phyloP scores from a whole-genome alignment of 2,329 filamentous ascomycete genomes.

The Fusarium multiceps region DNA sequence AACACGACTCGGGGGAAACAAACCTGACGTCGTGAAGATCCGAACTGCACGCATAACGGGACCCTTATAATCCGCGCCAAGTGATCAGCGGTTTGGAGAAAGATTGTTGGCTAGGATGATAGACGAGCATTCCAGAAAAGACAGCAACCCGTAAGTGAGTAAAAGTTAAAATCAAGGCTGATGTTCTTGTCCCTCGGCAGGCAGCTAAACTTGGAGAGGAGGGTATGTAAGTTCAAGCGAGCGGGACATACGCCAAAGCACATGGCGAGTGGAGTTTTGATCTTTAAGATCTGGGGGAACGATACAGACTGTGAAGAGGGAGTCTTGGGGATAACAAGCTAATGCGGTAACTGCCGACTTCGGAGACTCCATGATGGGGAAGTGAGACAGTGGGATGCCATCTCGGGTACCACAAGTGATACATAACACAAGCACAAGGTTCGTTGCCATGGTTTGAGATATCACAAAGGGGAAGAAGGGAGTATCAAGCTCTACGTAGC shows the following conservation, averaged over 20 bases:
- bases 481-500: background rate
- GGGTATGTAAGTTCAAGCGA: constrained; percentile 15
- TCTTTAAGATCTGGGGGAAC: constrained; percentile 9
- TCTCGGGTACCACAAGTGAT: constrained; percentile 22
- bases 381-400: constrained; percentile 30
- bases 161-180: constrained; percentile 17
- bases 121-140: constrained; percentile 34
- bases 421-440: constrained; percentile 14
- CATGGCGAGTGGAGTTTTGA: constrained; percentile 37
- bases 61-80: constrained; percentile 20
- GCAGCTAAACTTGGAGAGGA: background rate
- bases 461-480: background rate
- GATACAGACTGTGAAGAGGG: background rate
- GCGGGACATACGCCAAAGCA: constrained; percentile 12
- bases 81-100: constrained; percentile 19
- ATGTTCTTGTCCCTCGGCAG: background rate
- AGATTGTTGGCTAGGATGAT: constrained; percentile 13
- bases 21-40: constrained; percentile 22
- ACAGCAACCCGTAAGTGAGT: background rate
- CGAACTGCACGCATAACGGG: constrained; percentile 1
- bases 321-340: background rate
- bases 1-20: constrained; percentile 18
- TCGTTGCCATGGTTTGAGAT: constrained; percentile 25
- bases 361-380: constrained; percentile 15
- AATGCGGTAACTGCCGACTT: constrained; percentile 19